Evolutionary conservation across 768 basidiomycete genomes (phyloP).

Genomic region (Boletus huronensis): DNA sequence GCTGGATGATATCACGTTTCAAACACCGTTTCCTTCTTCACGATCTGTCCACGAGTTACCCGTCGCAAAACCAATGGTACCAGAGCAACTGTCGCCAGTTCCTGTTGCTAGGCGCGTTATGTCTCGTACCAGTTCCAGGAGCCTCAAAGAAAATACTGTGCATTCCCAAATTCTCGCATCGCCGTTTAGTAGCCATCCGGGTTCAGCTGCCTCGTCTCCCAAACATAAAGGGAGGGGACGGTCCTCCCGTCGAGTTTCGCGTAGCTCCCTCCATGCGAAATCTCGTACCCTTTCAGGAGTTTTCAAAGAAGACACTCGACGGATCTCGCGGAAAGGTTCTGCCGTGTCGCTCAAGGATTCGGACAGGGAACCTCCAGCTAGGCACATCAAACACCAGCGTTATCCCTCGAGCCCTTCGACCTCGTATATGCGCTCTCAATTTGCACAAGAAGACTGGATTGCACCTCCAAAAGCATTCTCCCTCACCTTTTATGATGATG

Average conservation of each 20-base stretch:
- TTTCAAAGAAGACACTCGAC: slow-evolving; percentile 17
- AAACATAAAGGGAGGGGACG: slow-evolving; percentile 17
- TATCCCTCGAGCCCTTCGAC: slow-evolving; percentile 21
- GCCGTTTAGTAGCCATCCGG: slow-evolving; percentile 45
- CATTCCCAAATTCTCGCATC: slow-evolving; percentile 36
- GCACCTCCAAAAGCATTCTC: slow-evolving; percentile 8
- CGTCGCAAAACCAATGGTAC: slow-evolving; percentile 18
- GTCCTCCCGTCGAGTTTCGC: slow-evolving; percentile 14
- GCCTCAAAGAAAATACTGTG: slow-evolving; percentile 38
- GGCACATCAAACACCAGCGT: slow-evolving; percentile 18
- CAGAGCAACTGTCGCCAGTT: slow-evolving; percentile 42
- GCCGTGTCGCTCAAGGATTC: slow-evolving; percentile 16
- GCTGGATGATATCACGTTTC: slow-evolving; percentile 22
- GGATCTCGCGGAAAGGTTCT: slow-evolving; percentile 16
- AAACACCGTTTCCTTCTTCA: slow-evolving; percentile 27
- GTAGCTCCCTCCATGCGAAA: slow-evolving; percentile 29
- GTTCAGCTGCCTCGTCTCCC: slow-evolving; percentile 39
- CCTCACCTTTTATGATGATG: background rate
- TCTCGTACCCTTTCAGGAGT: slow-evolving; percentile 39
- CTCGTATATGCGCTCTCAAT: slow-evolving; percentile 28
- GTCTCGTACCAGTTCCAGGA: slow-evolving; percentile 40
- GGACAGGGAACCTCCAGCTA: slow-evolving; percentile 4
- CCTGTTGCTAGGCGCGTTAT: slow-evolving; percentile 34
- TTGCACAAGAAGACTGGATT: slow-evolving; percentile 13
- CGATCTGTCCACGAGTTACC: slow-evolving; percentile 23